A percentile compares a stretch with the other conserved stretches of the same genome.
Conservation (phyloP, 352 stramenopile species). For the Thalassiosira exigua region DNA sequence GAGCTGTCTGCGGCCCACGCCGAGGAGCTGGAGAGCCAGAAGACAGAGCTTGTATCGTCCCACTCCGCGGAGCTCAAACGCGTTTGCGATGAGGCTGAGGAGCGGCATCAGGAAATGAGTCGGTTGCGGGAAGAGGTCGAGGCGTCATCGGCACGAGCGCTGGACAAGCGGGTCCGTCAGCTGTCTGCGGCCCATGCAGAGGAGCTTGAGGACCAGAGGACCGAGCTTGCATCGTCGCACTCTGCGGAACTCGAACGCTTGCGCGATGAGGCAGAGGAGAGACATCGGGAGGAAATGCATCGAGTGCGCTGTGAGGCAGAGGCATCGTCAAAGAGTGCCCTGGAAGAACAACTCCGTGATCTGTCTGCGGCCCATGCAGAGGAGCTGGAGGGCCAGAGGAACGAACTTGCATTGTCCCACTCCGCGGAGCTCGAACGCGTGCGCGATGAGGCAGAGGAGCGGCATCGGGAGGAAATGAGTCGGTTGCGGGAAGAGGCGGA, state of each 20-base stretch:
- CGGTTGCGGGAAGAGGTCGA: neutral
- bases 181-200: slow-evolving; percentile 3
- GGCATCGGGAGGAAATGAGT: neutral
- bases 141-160: slow-evolving; percentile 10
- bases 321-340: slow-evolving; percentile 7
- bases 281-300: slow-evolving; percentile 1
- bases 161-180: slow-evolving; percentile 2
- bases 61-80: neutral
- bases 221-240: slow-evolving; percentile 1
- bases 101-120: slow-evolving; percentile 26
- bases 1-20: too few relatives aligned
- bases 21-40: too few relatives aligned
- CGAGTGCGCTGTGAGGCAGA: slow-evolving; percentile 5
- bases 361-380: slow-evolving; percentile 7
- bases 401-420: neutral
- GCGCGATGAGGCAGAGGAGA: slow-evolving; percentile 9
- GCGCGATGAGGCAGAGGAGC: neutral
- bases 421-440: neutral
- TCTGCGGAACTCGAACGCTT: slow-evolving; percentile 15
- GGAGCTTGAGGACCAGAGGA: slow-evolving; percentile 5
- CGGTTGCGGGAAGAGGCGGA: neutral
- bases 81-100: too few relatives aligned
- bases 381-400: neutral
- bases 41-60: too few relatives aligned
- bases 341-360: slow-evolving; percentile 1